phyloP scores from a whole-genome alignment of 2,329 filamentous ascomycete species.

The Triangularia verruculosa region DNA sequence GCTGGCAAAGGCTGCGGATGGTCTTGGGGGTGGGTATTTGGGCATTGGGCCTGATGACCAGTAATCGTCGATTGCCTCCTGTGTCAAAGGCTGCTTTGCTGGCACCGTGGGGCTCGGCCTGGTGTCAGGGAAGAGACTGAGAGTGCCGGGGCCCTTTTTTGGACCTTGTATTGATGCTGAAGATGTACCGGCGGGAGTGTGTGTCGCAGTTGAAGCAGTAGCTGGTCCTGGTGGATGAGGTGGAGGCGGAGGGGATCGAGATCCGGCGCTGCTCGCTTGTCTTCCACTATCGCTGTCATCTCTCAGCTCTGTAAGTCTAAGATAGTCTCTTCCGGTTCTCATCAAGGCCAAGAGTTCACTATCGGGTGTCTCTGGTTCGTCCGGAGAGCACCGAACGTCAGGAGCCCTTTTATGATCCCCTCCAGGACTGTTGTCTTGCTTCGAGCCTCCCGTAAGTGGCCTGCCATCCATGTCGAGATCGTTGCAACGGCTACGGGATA shows the following conservation, averaged over 20 bases:
- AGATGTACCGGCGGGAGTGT: background rate
- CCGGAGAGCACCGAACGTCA: background rate
- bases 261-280: background rate
- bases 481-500: background rate
- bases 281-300: background rate
- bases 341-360: background rate
- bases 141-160: background rate
- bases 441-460: background rate
- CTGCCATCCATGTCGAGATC: background rate
- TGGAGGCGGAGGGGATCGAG: background rate
- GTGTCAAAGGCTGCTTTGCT: background rate
- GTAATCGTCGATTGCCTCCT: background rate
- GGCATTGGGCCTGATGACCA: background rate
- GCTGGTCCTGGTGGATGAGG: background rate
- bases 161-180: too few relatives aligned
- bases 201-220: background rate
- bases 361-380: background rate
- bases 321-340: background rate
- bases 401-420: background rate
- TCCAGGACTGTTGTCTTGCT: background rate
- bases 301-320: background rate
- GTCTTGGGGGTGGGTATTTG: background rate
- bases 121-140: background rate
- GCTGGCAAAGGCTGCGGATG: background rate
- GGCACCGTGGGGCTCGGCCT: background rate